Base-by-base conservation (phyloP, 495 filamentous ascomycete species). In the Lepidopterella palustris region DNA sequence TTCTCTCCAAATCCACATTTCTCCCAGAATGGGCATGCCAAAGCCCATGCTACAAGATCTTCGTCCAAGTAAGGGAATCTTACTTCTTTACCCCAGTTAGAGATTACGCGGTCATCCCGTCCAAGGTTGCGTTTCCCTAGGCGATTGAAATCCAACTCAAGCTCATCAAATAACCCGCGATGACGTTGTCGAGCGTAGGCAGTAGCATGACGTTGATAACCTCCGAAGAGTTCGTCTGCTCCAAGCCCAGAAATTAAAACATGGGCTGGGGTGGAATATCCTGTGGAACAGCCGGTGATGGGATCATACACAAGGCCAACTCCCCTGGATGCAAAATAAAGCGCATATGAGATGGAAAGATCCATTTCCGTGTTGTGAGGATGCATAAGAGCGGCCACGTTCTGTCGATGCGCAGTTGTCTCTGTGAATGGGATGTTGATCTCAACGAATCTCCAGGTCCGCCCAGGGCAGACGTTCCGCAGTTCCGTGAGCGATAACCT, bases 361-460 rank as follows among this genome's bases (percentile, higher is more conserved):
- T 99, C 93, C 93, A 99, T 99, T 71, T 97, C 95, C 0, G 93
- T 97, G 66, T 95, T 90, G 71, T 97, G 93, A 0, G 93, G 93
- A 65, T 86, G 80, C 66, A 97, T 93, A 13, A 99, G 79, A 1
- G 81, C 79, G 35, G 89, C 80, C 3, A 97, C 79, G 5, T 74
- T 77, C 5, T 79, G 65, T 48, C 90, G 84, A 66, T 96, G 89
- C 3, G 78, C 75, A 45, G 85, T 61, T 0, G 86, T 87, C 60
- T 95, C 89, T 11, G 77, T 64, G 65, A 92, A 95, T 0, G 93
- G 85, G 26, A 99, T 77, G 65, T 99, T 85, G 51, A 99, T 87
- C 77, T 85, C 80, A 18, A 97, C 76, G 67, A 99, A 93, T 21
- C 85, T 81, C 86, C 90, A 99, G 6, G 70, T 69, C 39, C 93